Conservation (phyloP, 208 protist species). For the Leishmania tropica region DNA sequence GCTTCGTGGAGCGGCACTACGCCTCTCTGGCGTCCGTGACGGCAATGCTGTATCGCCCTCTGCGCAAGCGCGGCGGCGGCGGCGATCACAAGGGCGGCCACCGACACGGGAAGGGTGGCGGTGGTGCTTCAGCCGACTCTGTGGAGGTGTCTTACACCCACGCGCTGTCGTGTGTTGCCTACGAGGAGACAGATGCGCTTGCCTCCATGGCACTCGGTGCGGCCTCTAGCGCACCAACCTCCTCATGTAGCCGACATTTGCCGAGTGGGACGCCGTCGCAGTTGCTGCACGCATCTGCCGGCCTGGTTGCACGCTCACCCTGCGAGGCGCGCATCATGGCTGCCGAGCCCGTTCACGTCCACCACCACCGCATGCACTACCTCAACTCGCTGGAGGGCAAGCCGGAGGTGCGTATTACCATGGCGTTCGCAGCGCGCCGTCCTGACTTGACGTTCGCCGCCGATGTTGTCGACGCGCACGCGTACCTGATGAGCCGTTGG, state of each 20-base stretch:
- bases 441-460: slow-evolving; percentile 71
- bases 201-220: slow-evolving; percentile 15
- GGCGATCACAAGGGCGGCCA: slow-evolving; percentile 4
- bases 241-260: background rate
- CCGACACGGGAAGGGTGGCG: slow-evolving; percentile 19
- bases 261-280: background rate
- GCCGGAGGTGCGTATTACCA: slow-evolving; percentile 55
- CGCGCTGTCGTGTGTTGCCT: slow-evolving; percentile 58
- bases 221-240: background rate
- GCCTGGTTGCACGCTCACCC: background rate
- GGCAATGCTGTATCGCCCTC: slow-evolving; percentile 68
- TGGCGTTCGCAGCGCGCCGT: slow-evolving; percentile 66
- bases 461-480: slow-evolving; percentile 70
- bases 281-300: background rate
- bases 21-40: slow-evolving; percentile 66
- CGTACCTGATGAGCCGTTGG: slow-evolving; percentile 78
- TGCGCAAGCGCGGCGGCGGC: slow-evolving; percentile 22
- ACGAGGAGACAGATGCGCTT: slow-evolving; percentile 52
- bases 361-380: slow-evolving; percentile 73
- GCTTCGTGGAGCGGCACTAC: slow-evolving; percentile 81
- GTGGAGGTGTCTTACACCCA: slow-evolving; percentile 43
- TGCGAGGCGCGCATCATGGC: background rate
- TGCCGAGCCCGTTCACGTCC: slow-evolving; percentile 12
- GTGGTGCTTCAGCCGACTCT: slow-evolving; percentile 8
- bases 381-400: slow-evolving; percentile 56